Conservation (phyloP, 2,329 filamentous ascomycete species). For the Alternaria novae-zelandiae region DNA sequence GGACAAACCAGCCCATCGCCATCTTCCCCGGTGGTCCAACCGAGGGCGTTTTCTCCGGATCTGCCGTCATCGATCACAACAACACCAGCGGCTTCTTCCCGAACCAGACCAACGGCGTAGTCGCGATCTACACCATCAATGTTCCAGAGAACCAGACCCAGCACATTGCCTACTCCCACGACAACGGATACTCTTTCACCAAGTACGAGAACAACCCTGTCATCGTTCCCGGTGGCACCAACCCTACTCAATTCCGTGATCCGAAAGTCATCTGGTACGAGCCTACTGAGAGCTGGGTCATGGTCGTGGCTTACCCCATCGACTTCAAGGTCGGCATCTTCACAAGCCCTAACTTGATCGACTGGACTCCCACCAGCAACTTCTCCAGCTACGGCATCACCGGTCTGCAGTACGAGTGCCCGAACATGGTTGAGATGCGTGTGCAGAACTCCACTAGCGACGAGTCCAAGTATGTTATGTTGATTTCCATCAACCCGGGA, state of each 20-base stretch:
- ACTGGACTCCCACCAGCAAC: conserved; percentile 66
- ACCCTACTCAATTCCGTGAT: conserved; percentile 66
- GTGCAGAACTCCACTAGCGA: conserved; percentile 44
- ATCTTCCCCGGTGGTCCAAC: conserved; percentile 64
- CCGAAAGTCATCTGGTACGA: conserved; percentile 69
- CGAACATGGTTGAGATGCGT: conserved; percentile 65
- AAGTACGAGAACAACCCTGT: conserved; percentile 68
- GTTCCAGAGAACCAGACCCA: conserved; percentile 59
- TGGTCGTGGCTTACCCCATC: conserved; percentile 61
- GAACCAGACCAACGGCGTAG: conserved; percentile 64
- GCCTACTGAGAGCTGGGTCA: conserved; percentile 59
- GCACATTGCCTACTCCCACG: conserved; percentile 66
- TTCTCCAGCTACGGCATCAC: conserved; percentile 62
- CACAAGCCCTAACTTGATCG: conserved; percentile 64
- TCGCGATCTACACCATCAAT: conserved; percentile 65
- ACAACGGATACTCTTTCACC: conserved; percentile 67
- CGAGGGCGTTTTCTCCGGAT: conserved; percentile 61
- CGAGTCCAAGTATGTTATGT: conserved; percentile 53
- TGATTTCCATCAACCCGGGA: conserved; percentile 64
- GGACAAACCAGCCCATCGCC: conserved; percentile 69
- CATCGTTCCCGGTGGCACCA: conserved; percentile 54
- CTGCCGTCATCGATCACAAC: conserved; percentile 65
- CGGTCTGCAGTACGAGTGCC: conserved; percentile 68
- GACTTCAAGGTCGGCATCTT: conserved; percentile 67
- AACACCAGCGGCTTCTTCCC: conserved; percentile 72